A percentile compares a stretch with the other conserved stretches of the same genome.
Conservation (phyloP, 129 eudicot genomes). For the Saposhnikovia divaricata region DNA sequence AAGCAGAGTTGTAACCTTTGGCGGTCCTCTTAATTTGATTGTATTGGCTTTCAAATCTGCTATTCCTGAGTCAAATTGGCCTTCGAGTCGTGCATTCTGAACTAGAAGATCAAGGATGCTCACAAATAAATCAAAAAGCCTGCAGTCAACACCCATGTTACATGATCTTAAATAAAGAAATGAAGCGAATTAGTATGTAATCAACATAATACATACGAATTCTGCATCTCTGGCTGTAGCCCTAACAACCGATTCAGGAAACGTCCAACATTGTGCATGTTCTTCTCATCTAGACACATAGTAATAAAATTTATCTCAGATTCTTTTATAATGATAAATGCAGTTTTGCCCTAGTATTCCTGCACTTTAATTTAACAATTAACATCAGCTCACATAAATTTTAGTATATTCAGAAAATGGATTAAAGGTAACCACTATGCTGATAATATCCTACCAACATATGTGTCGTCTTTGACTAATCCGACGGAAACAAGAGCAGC, state of each 20-base stretch:
- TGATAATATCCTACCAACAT: conserved; percentile 44
- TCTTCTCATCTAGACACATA: conserved; percentile 50
- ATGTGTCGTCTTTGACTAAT: conserved; percentile 63
- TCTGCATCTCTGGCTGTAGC: conserved; percentile 91
- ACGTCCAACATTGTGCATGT: conserved; percentile 97
- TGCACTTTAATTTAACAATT: neutral
- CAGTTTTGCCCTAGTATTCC: neutral
- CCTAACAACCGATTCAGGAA: conserved; percentile 89
- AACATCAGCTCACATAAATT: neutral
- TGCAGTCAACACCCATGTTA: conserved; percentile 21
- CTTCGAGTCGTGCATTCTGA: conserved; percentile 84
- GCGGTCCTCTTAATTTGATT: conserved; percentile 65
- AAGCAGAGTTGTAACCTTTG: conserved; percentile 53
- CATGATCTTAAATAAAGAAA: neutral
- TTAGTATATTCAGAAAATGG: neutral
- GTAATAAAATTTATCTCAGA: neutral
- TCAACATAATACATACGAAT: conserved; percentile 41
- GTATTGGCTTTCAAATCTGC: conserved; percentile 83
- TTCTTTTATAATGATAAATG: neutral
- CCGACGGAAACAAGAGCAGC: conserved; percentile 96
- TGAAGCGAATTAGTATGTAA: neutral
- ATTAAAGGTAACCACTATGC: neutral
- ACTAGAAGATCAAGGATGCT: conserved; percentile 79
- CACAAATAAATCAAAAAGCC: conserved; percentile 88
- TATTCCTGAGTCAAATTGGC: conserved; percentile 88